A percentile compares a stretch with the other conserved stretches of the same genome.
phyloP scores from a whole-genome alignment of 164 flowering plant species.

The Cinnamomum micranthum region DNA sequence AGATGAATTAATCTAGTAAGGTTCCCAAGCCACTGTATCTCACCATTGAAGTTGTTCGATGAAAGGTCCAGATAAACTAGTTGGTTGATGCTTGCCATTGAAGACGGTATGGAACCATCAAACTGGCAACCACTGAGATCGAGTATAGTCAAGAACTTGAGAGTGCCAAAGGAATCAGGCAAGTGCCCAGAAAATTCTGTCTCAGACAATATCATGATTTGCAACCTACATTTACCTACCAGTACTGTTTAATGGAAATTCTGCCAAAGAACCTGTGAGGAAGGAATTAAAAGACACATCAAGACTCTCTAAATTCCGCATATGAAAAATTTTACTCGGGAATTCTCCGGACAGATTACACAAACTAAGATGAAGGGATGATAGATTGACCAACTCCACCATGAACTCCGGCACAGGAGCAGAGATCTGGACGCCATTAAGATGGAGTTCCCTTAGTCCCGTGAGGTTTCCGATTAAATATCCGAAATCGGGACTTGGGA shows the following conservation, averaged over 20 bases:
- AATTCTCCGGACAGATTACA: neutral
- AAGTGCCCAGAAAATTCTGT: slow-evolving; percentile 27
- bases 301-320: neutral
- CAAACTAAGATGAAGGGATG: slow-evolving; percentile 23
- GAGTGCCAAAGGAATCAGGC: neutral
- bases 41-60: neutral
- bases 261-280: neutral
- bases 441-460: slow-evolving; percentile 23
- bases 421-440: slow-evolving; percentile 34
- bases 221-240: neutral
- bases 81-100: slow-evolving; percentile 22
- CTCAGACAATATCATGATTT: slow-evolving; percentile 22
- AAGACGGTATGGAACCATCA: slow-evolving; percentile 21
- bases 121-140: neutral
- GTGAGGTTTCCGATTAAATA: slow-evolving; percentile 23
- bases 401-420: slow-evolving; percentile 17
- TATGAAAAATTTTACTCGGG: neutral
- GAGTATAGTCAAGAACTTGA: neutral
- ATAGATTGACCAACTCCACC: slow-evolving; percentile 19
- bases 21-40: neutral
- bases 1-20: neutral
- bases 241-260: neutral
- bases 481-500: slow-evolving; percentile 16
- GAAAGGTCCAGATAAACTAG: slow-evolving; percentile 13
- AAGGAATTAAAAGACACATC: neutral